phyloP scores from a whole-genome alignment of 208 protist species.

The Angomonas desouzai region DNA sequence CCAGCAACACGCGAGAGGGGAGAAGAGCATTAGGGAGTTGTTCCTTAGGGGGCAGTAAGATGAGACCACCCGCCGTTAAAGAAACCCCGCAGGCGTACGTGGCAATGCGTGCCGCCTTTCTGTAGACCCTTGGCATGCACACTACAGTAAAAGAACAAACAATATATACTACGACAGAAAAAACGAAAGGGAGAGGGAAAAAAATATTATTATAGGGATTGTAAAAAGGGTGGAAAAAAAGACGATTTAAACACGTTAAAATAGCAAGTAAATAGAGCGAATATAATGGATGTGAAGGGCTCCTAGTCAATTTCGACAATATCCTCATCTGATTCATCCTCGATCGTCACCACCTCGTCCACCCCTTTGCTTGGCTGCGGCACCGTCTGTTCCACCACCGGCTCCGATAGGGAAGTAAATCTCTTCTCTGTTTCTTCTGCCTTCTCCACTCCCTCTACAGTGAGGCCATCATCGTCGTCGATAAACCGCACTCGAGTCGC shows the following conservation, averaged over 20 bases:
- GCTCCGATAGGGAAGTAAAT: neutral
- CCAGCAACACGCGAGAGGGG: constrained; percentile 65
- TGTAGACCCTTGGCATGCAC: constrained; percentile 7
- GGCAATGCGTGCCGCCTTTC: constrained; percentile 18
- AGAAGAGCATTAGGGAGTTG: constrained; percentile 52
- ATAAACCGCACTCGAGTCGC: constrained; percentile 41
- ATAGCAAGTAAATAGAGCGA: too few species aligned
- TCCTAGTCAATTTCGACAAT: constrained; percentile 15
- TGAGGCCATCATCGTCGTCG: neutral
- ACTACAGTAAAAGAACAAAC: neutral
- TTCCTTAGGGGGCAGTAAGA: constrained; percentile 69
- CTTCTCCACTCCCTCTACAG: constrained; percentile 2
- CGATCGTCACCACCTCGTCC: constrained; percentile 1
- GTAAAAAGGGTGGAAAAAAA: too few species aligned
- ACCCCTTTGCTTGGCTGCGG: too few species aligned
- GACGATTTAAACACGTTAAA: too few species aligned
- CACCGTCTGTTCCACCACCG: constrained; percentile 6
- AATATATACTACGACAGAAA: constrained; percentile 5
- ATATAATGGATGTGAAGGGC: too few species aligned
- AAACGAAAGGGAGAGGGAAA: constrained; percentile 10
- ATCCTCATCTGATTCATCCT: constrained; percentile 14
- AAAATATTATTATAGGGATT: too few species aligned
- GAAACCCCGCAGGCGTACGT: constrained; percentile 20
- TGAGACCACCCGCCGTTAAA: constrained; percentile 21
- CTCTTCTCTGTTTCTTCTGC: neutral